Conservation (phyloP, 306 rosid species). For the Citrullus amarus region DNA sequence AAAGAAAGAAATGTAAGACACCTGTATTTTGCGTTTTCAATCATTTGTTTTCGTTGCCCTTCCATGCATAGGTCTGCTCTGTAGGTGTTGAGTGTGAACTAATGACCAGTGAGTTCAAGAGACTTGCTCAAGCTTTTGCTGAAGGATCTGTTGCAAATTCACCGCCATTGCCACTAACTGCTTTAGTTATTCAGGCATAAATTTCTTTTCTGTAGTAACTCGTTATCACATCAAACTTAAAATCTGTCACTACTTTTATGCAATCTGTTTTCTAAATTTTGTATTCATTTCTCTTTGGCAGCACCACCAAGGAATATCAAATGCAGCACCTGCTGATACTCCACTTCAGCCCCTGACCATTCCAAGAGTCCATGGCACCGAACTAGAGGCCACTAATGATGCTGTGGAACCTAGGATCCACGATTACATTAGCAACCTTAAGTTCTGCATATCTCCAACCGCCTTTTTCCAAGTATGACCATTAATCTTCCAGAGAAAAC, state of each 20-base stretch:
- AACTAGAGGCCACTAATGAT: slow-evolving; percentile 19
- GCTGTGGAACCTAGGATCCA: slow-evolving; percentile 55
- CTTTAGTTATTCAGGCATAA: slow-evolving; percentile 73
- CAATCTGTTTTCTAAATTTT: slow-evolving; percentile 6
- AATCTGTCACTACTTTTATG: neutral
- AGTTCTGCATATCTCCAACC: slow-evolving; percentile 83
- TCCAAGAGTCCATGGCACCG: slow-evolving; percentile 27
- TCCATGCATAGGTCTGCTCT: slow-evolving; percentile 49
- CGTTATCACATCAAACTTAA: neutral
- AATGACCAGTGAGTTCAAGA: slow-evolving; percentile 50
- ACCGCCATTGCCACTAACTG: slow-evolving; percentile 64
- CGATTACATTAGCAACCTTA: slow-evolving; percentile 70
- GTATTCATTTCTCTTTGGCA: slow-evolving; percentile 17
- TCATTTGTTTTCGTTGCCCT: slow-evolving; percentile 7
- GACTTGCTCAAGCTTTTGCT: slow-evolving; percentile 56
- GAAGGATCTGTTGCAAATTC: slow-evolving; percentile 42
- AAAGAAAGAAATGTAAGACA: neutral
- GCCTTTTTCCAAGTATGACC: slow-evolving; percentile 80
- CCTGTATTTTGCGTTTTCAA: neutral
- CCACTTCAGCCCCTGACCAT: slow-evolving; percentile 44
- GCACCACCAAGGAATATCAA: slow-evolving; percentile 96
- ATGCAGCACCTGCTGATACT: slow-evolving; percentile 76
- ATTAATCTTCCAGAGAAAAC: neutral
- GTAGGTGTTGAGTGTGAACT: slow-evolving; percentile 44
- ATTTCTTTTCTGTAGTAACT: slow-evolving; percentile 6